Base-by-base conservation (phyloP, 164 flowering plant genomes). In the Vitis labrusca region DNA sequence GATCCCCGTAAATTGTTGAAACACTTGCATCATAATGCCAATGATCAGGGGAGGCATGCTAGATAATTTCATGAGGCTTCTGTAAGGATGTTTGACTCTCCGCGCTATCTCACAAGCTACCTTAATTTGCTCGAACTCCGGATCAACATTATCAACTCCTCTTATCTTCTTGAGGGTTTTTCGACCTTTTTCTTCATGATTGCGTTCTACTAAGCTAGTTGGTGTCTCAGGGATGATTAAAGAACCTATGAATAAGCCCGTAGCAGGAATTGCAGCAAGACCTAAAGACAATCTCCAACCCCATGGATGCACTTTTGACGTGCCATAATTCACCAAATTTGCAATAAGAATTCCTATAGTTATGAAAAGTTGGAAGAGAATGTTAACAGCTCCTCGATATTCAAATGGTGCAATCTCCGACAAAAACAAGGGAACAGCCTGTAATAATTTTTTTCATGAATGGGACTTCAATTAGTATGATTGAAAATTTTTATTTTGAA, bases 361-460 rank as follows among this genome's bases (percentile, higher is more conserved):
- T 0, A 86, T 61, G 13, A 81, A 76, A 50, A 84, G 84, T 54
- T 84, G 90, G 79, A 86, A 86, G 44, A 68, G 51, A 14, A 84
- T 81, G 79, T 86, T 86, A 9, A 86, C 76, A 0, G 81, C 86
- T 44, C 90, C 90, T 57, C 90, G 64, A 68, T 71, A 64, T 53
- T 79, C 59, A 1, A 65, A 66, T 0, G 86, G 89, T 2, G 89
- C 89, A 10, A 84, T 65, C 58, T 86, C 87, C 2, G 89, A 77
- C 17, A 86, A 70, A 70, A 86, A 89, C 32, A 91, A 67, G 0
- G 93, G 97, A 47, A 86, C 90, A n/a, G 91, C 85, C 92, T 91
- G 86, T 69, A 73, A 61, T 3, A 10, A 5, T 49, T 11, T 9
- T 32, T 2, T 48, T 53, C 3, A 64, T 50, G 2, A 9, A 10